These are phyloP conservation scores for Suhomyces sp. DNA, from an alignment of 805 yeast genomes.

Conservation along the genomic window DNA sequence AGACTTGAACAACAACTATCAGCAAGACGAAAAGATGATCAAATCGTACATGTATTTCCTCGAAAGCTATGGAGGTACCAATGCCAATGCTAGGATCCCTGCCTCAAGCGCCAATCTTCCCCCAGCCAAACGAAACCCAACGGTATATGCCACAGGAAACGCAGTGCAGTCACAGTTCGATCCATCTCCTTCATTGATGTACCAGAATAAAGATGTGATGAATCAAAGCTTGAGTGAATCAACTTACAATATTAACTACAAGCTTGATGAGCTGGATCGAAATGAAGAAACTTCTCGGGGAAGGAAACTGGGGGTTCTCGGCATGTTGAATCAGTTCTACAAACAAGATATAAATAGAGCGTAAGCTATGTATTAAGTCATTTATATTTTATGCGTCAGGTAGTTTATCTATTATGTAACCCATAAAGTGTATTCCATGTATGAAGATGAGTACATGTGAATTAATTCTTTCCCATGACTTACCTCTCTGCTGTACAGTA, in stretches of 20 bases:
- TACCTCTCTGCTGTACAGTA: too few species aligned
- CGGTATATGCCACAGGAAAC: neutral
- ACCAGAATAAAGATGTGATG: constrained; percentile 4
- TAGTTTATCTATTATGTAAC: neutral
- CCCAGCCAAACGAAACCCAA: neutral
- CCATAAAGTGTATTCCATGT: too few species aligned
- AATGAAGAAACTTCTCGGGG: constrained; percentile 27
- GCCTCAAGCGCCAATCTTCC: neutral
- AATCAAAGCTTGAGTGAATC: constrained; percentile 20
- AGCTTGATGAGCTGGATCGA: constrained; percentile 30
- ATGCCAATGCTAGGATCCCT: constrained; percentile 3
- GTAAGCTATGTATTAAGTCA: neutral
- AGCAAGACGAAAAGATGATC: constrained; percentile 83
- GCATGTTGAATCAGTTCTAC: constrained; percentile 78
- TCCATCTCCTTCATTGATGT: constrained; percentile 17
- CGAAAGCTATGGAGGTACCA: constrained; percentile 63
- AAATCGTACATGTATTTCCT: constrained; percentile 84
- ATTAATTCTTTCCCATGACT: neutral
- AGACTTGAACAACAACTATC: constrained; percentile 36
- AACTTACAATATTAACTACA: constrained; percentile 25
- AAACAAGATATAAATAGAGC: constrained; percentile 39
- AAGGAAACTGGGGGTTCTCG: constrained; percentile 59
- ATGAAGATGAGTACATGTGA: neutral
- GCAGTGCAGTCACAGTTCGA: constrained; percentile 4
- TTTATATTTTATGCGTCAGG: neutral